Evolutionary conservation across 805 yeast species (phyloP).

Genomic region (Saccharomyces mikatae): DNA sequence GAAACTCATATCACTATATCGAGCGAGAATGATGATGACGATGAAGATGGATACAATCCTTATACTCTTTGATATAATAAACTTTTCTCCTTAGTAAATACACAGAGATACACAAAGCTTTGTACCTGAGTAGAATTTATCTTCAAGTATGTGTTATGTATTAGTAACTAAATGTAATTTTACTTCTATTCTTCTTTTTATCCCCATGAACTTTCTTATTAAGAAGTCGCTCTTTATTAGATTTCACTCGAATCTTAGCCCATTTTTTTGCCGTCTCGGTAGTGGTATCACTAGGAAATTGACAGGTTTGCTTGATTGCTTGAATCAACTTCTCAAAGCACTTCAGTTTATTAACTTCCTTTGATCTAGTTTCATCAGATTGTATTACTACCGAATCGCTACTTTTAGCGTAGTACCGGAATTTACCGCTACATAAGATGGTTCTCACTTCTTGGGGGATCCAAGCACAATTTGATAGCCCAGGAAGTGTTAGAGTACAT

Average conservation of each 20-base stretch:
- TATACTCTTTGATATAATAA: background rate
- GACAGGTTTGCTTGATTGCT: conserved; percentile 42
- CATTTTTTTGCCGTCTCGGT: conserved; percentile 44
- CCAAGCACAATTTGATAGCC: conserved; percentile 47
- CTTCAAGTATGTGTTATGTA: background rate
- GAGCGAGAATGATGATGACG: conserved; percentile 15
- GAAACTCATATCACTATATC: conserved; percentile 1
- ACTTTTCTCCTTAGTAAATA: background rate
- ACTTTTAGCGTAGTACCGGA: conserved; percentile 47
- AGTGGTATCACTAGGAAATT: conserved; percentile 41
- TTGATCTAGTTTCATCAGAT: conserved; percentile 50
- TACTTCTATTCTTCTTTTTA: conserved; percentile 33
- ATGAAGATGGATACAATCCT: conserved; percentile 21
- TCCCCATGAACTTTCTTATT: conserved; percentile 32
- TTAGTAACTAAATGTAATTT: background rate
- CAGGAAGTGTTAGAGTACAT: conserved; percentile 48
- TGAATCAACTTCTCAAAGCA: conserved; percentile 54
- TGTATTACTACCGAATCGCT: conserved; percentile 51
- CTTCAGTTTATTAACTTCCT: conserved; percentile 47
- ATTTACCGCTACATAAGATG: conserved; percentile 33
- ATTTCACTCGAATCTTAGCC: conserved; percentile 32
- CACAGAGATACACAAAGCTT: background rate
- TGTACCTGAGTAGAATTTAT: background rate
- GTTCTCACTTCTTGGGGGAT: conserved; percentile 45
- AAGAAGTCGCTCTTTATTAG: conserved; percentile 32